These are phyloP conservation scores for Suillus subluteus DNA, from an alignment of 768 basidiomycete species.

Conservation along the genomic window DNA sequence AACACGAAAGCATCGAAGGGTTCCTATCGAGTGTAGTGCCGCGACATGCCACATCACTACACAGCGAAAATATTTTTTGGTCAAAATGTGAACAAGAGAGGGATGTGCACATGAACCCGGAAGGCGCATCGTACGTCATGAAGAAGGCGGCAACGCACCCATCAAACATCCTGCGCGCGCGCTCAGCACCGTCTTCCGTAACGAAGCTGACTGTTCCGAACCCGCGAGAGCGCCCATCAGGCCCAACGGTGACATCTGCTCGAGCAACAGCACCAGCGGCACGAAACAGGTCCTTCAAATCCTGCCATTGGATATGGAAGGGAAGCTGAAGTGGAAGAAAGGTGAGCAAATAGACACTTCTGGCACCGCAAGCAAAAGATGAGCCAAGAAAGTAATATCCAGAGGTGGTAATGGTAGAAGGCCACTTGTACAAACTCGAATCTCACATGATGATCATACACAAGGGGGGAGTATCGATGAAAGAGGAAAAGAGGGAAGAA, in stretches of 20 bases:
- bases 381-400: neutral
- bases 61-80: neutral
- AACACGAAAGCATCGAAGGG: neutral
- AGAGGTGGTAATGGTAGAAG: neutral
- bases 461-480: conserved; percentile 1
- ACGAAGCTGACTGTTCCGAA: conserved; percentile 92
- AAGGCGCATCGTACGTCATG: neutral
- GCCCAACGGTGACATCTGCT: conserved; percentile 88
- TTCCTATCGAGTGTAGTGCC: neutral
- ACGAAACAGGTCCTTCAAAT: conserved; percentile 94
- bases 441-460: neutral
- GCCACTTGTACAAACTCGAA: neutral
- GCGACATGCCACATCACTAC: neutral
- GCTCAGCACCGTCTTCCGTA: conserved; percentile 80
- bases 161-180: conserved; percentile 87
- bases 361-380: neutral
- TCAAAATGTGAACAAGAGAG: neutral
- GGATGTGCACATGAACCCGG: neutral
- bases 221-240: conserved; percentile 87
- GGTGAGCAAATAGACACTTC: neutral
- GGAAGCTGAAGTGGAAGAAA: conserved; percentile 59
- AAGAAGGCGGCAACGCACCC: conserved; percentile 59
- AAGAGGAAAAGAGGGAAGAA: neutral
- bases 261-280: conserved; percentile 88
- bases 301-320: conserved; percentile 97